Evolutionary conservation across 2,329 filamentous ascomycete genomes (phyloP).

Genomic region (Alternaria angustiovoidea): DNA sequence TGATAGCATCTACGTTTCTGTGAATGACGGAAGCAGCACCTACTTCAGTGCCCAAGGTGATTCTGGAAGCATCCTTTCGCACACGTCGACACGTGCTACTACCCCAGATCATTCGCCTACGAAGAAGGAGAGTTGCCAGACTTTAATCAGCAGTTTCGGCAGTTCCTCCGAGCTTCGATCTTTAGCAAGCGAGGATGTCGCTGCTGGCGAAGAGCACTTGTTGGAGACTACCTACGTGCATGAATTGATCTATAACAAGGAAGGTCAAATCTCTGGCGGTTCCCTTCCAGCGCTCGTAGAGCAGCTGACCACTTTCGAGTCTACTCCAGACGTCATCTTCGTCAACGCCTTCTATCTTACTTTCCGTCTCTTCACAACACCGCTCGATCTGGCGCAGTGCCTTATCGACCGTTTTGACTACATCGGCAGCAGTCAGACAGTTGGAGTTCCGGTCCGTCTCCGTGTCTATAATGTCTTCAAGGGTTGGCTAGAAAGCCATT

Average conservation of each 20-base stretch:
- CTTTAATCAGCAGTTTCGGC: slow-evolving; percentile 66
- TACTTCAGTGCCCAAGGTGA: slow-evolving; percentile 79
- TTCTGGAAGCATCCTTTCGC: slow-evolving; percentile 79
- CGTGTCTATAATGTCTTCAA: slow-evolving; percentile 97
- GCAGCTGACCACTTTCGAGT: slow-evolving; percentile 89
- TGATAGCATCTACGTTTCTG: slow-evolving; percentile 77
- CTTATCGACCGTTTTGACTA: slow-evolving; percentile 95
- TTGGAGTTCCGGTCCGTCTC: slow-evolving; percentile 82
- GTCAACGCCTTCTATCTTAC: slow-evolving; percentile 96
- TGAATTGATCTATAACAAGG: slow-evolving; percentile 91
- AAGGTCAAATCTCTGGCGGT: slow-evolving; percentile 92
- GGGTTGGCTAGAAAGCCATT: slow-evolving; percentile 95
- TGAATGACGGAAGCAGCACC: slow-evolving; percentile 79
- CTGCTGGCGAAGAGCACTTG: slow-evolving; percentile 83
- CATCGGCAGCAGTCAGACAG: slow-evolving; percentile 76
- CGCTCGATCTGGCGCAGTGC: slow-evolving; percentile 77
- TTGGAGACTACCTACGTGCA: slow-evolving; percentile 91
- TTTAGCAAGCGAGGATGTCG: slow-evolving; percentile 74
- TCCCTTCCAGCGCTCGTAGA: slow-evolving; percentile 92
- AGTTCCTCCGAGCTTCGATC: slow-evolving; percentile 71
- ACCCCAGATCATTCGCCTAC: slow-evolving; percentile 74
- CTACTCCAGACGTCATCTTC: slow-evolving; percentile 89
- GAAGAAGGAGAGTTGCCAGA: slow-evolving; percentile 66
- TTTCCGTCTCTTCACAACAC: slow-evolving; percentile 90
- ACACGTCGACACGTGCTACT: slow-evolving; percentile 85